Evolutionary conservation across 1,284 basidiomycete species (phyloP), one percentile per base, ranked within the genome.

Genomic region (Trametes pubescens): DNA sequence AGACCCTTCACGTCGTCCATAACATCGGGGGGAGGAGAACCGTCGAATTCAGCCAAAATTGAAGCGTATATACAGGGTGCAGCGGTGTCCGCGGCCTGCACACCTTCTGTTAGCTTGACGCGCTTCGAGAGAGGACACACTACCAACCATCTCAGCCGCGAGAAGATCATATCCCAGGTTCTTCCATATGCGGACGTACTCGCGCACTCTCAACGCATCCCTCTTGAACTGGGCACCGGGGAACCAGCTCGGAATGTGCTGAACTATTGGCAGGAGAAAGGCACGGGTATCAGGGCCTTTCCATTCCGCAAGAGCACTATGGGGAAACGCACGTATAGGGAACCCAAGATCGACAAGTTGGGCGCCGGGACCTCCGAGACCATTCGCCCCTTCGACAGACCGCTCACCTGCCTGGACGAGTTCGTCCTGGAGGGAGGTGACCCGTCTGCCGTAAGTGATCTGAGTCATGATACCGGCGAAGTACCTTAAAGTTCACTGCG

Each of bases 321-420:
- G 13, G 56, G 32, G 1, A 26, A 16, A 59, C 72, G 44, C 48
- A 72, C 72, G 46, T 21, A 67, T 44, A 7, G 72, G 72, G 52
- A 73, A 65, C 4, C 49, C 49, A 49, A 69, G 66, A 38, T 73
- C 72, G 4, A 73, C 67, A 5, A 73, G 62, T 29, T 61, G 53
- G 0, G 61, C 34, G 10, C 37, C 65, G 2, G 59, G 57, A 43
- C 60, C 57, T 14, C 67, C 69, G 9, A 62, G 61, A 26, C 55
- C 57, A 7, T 55, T 52, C 6, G 62, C 65, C 4, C 37, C 65
- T 1, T 40, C 80, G n/a, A 76, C 78, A 13, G 84, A 84, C 51
- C 78, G 77, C 65, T 85, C 83, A 58, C 80, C 83, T 79, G 62
- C 64, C 34, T 65, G 68, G 52, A 70, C 65, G 60, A 65, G 72